phyloP scores from a whole-genome alignment of 2,329 filamentous ascomycete genomes.

The Monosporascus sp. region DNA sequence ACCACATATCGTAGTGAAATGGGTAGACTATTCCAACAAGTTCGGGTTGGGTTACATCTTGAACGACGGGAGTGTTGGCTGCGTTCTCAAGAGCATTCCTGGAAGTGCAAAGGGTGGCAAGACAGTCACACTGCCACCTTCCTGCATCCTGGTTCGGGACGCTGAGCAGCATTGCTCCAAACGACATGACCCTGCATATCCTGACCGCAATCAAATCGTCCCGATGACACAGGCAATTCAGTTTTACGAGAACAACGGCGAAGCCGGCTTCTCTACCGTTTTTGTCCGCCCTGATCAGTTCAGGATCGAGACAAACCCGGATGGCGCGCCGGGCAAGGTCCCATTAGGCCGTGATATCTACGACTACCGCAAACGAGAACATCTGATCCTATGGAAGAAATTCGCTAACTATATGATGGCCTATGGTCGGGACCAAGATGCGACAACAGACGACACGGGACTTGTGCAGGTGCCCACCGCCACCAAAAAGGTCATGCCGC shows the following conservation, averaged over 20 bases:
- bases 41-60: constrained; percentile 81
- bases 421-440: constrained; percentile 66
- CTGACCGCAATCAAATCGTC: constrained; percentile 54
- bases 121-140: constrained; percentile 56
- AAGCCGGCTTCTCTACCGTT: constrained; percentile 57
- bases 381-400: constrained; percentile 65
- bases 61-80: constrained; percentile 75
- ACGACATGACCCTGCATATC: constrained; percentile 48
- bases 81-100: constrained; percentile 54
- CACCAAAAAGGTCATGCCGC: constrained; percentile 35
- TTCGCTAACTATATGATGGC: constrained; percentile 70
- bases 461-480: constrained; percentile 34
- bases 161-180: constrained; percentile 67
- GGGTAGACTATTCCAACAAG: constrained; percentile 86
- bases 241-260: constrained; percentile 68
- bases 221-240: constrained; percentile 62
- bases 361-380: constrained; percentile 60
- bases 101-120: constrained; percentile 42
- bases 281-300: constrained; percentile 60
- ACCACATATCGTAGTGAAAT: constrained; percentile 66
- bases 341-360: constrained; percentile 58
- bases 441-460: constrained; percentile 39
- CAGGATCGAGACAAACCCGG: constrained; percentile 46
- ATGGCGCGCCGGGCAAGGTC: constrained; percentile 57
- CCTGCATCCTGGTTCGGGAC: constrained; percentile 65